Evolutionary conservation across 352 stramenopile genomes (phyloP), one percentile per base, ranked within the genome.

Genomic region (Pythium brachiatum): DNA sequence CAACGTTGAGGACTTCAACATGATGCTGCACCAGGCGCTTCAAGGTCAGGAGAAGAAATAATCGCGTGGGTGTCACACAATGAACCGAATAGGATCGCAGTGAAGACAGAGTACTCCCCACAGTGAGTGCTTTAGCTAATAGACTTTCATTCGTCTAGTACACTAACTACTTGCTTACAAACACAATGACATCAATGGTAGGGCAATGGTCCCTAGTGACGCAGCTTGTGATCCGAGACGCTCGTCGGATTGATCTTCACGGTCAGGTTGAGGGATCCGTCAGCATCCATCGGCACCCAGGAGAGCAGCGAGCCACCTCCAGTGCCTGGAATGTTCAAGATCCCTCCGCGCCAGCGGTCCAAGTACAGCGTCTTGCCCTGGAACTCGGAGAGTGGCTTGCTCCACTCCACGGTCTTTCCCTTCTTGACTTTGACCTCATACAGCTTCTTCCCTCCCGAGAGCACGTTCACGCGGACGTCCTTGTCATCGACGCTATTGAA

Each of bases 1-100:
- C 74, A 88, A 92, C 58, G 66, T 77, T 1, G 69, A 76, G 18
- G 75, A 65, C 13, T 92, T 92, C 68, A 92, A 88, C 62, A 48
- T 66, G 26, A 68, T 86, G 70, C 58, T 92, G 16, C 64, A 81
- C 26, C 62, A 62, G 2, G 60, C 69, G 3, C 68, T 82, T 7
- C 68, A 64, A 12, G 38, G n/a, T 23, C 31, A 62, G 56, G 21
- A 18, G 11, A 16, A 62, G 56, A 47, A 54, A 15, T 18, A 13
- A 18, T 41, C 34, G 18, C 18, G n/a, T n/a, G n/a, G n/a, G n/a
- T n/a, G n/a, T n/a, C n/a, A n/a, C n/a, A n/a, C n/a, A n/a, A n/a
- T n/a, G n/a, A n/a, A n/a, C n/a, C n/a, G n/a, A n/a, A n/a, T n/a
- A n/a, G n/a, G n/a, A n/a, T n/a, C n/a, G n/a, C n/a, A n/a, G n/a